phyloP scores from a whole-genome alignment of 805 yeast species.

The Tetrapisispora taiwanensis region DNA sequence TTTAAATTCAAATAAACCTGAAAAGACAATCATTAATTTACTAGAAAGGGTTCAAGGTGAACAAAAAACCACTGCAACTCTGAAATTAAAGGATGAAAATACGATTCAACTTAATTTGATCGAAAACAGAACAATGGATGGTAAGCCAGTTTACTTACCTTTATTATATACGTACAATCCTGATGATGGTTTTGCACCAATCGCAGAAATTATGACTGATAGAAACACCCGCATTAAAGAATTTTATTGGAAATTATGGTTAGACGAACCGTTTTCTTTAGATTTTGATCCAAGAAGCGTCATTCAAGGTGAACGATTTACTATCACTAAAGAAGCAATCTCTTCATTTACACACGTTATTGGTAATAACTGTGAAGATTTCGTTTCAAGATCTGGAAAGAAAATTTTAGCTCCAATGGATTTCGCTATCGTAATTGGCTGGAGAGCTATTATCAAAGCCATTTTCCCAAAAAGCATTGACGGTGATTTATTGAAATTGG shows the following conservation, averaged over 20 bases:
- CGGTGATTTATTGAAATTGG: constrained; percentile 89
- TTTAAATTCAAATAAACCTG: constrained; percentile 38
- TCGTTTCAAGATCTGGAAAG: constrained; percentile 79
- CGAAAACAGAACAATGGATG: constrained; percentile 81
- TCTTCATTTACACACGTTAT: constrained; percentile 93
- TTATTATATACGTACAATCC: constrained; percentile 74
- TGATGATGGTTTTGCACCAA: constrained; percentile 90
- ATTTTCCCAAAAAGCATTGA: constrained; percentile 94
- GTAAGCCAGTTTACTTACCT: constrained; percentile 61
- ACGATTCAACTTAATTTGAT: constrained; percentile 63
- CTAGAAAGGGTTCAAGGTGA: constrained; percentile 67
- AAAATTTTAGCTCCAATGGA: constrained; percentile 94
- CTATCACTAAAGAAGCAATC: constrained; percentile 66
- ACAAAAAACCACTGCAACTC: constrained; percentile 52
- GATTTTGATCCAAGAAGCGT: constrained; percentile 66
- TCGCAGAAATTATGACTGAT: constrained; percentile 77
- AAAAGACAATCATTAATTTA: constrained; percentile 52
- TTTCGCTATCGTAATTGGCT: constrained; percentile 95
- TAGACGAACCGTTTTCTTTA: constrained; percentile 51
- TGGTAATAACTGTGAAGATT: constrained; percentile 94
- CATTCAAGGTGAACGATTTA: constrained; percentile 54
- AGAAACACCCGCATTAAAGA: constrained; percentile 89
- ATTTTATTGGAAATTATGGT: constrained; percentile 98
- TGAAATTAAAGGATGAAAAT: constrained; percentile 40
- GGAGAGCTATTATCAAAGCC: constrained; percentile 98